A percentile compares a stretch with the other conserved stretches of the same genome.
These are phyloP conservation scores for Hsuehochloa calcarea DNA, from an alignment of 176 grass and related monocot species.

Conservation along the genomic window DNA sequence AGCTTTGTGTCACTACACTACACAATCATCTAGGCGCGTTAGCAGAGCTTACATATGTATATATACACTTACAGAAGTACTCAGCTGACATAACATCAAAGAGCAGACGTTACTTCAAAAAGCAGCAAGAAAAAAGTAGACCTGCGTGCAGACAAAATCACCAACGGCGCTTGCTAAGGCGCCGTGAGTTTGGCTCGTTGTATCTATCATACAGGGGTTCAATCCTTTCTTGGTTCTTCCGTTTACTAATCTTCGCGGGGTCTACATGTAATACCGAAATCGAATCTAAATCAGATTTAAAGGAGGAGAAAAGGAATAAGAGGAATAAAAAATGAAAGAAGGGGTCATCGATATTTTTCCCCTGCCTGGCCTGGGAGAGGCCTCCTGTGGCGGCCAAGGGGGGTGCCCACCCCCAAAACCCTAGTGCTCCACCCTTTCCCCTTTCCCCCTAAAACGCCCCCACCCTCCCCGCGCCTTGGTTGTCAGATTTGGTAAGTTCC, in stretches of 20 bases:
- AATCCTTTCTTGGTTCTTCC: constrained; percentile 63
- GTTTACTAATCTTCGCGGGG: constrained; percentile 50
- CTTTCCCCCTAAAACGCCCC: too few relatives aligned
- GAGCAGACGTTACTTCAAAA: neutral
- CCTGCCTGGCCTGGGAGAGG: too few relatives aligned
- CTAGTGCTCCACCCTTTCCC: too few relatives aligned
- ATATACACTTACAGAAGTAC: neutral
- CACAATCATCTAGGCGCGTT: neutral
- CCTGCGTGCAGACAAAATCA: constrained; percentile 9
- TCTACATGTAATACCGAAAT: too few relatives aligned
- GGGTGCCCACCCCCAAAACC: too few relatives aligned
- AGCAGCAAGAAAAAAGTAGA: neutral
- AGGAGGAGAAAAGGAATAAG: too few relatives aligned
- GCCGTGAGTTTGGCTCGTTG: constrained; percentile 54
- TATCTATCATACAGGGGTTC: constrained; percentile 60
- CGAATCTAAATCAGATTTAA: too few relatives aligned
- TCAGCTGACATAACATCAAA: neutral
- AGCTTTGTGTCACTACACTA: neutral
- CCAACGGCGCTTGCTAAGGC: constrained; percentile 59
- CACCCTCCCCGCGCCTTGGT: too few relatives aligned
- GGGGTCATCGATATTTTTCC: too few relatives aligned
- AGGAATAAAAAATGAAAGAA: too few relatives aligned
- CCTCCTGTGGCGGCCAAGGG: too few relatives aligned
- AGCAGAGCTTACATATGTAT: neutral
- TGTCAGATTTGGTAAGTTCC: too few relatives aligned